A percentile compares a stretch with the other conserved stretches of the same genome.
These are phyloP conservation scores for Scedosporium dehoogii DNA, from an alignment of 2,329 filamentous ascomycete species.

Conservation along the genomic window DNA sequence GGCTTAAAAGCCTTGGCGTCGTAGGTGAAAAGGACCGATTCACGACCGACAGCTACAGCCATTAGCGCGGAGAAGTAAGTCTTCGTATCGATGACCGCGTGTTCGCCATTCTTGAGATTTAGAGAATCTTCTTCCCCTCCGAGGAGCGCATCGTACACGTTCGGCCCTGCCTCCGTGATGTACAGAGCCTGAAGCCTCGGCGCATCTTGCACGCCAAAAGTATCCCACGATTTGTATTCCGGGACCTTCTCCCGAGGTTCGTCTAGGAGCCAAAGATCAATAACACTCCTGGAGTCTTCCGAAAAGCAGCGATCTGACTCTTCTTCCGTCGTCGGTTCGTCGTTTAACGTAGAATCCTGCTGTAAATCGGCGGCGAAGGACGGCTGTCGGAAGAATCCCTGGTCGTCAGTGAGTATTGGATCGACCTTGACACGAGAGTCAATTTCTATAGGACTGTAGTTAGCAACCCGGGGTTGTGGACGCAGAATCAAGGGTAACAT, in stretches of 20 bases:
- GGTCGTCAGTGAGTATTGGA: slow-evolving; percentile 5
- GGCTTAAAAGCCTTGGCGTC: slow-evolving; percentile 44
- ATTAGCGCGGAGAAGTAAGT: slow-evolving; percentile 49
- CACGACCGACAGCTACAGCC: slow-evolving; percentile 58
- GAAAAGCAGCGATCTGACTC: slow-evolving; percentile 8
- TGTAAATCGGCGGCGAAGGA: slow-evolving; percentile 8
- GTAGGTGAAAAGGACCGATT: slow-evolving; percentile 62
- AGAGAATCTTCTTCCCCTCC: slow-evolving; percentile 29
- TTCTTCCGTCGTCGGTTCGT: slow-evolving; percentile 4
- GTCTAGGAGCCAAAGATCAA: slow-evolving; percentile 39
- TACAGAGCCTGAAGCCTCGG: slow-evolving; percentile 39
- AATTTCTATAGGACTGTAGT: not conserved
- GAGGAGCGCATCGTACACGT: slow-evolving; percentile 55
- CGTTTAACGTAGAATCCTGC: not conserved
- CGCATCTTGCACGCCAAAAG: slow-evolving; percentile 40
- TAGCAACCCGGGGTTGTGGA: not conserved
- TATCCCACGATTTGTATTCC: slow-evolving; percentile 59
- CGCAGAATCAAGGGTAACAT: not conserved
- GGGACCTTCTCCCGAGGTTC: slow-evolving; percentile 20
- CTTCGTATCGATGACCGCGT: slow-evolving; percentile 34
- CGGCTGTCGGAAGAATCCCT: slow-evolving; percentile 35
- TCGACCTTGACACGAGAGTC: slow-evolving; percentile 3
- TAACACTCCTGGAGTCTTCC: slow-evolving; percentile 12
- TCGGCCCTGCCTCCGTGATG: slow-evolving; percentile 58
- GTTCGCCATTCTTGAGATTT: slow-evolving; percentile 24